Evolutionary conservation across 192 early-diverging fungal genomes (phyloP), one percentile per base, ranked within the genome.

Genomic region (Phycomyces nitens): DNA sequence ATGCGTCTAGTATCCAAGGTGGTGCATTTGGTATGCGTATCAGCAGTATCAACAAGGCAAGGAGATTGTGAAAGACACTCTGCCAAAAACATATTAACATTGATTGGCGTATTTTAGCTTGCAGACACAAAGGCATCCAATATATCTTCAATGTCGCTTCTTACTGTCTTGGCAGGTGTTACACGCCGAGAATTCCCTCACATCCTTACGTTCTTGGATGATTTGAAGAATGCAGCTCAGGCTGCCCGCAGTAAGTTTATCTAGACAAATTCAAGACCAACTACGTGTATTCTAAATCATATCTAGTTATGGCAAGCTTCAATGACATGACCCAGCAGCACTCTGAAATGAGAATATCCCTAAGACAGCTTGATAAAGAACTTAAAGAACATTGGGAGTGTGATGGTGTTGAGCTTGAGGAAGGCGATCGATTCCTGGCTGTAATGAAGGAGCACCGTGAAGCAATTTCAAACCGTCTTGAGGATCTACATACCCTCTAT

Each of bases 21-120:
- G 90, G 89, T 20, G 91, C 91, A 0, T 92, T 87, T 75, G 91
- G 91, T 5, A 87, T 91, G 58, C 88, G 84, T 70, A 89, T 93
- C 60, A 72, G 83, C 11, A 91, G 89, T 80, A 82, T 93, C 24
- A 90, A 89, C 62, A 89, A 90, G 69, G 80, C 80, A 73, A 50
- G 43, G 0, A 51, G 1, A 62, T 41, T 39, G 14, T 42, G 42
- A 15, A 1, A 21, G 39, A 57, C 14, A 26, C n/a, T 39, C 27
- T 42, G 14, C 41, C 14, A 14, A 42, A 42, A 42, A 42, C 8
- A 42, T 34, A 39, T 23, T 42, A 5, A 26, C 43, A 26, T 21
- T 21, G 24, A 26, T 8, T 7, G n/a, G 56, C 39, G 23, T 47
- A 29, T n/a, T 11, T 11, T 63, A 81, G 75, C 76, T 91, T 71